These are phyloP conservation scores for Aspergillus bridgeri DNA, from an alignment of 495 filamentous ascomycete species.

Conservation along the genomic window DNA sequence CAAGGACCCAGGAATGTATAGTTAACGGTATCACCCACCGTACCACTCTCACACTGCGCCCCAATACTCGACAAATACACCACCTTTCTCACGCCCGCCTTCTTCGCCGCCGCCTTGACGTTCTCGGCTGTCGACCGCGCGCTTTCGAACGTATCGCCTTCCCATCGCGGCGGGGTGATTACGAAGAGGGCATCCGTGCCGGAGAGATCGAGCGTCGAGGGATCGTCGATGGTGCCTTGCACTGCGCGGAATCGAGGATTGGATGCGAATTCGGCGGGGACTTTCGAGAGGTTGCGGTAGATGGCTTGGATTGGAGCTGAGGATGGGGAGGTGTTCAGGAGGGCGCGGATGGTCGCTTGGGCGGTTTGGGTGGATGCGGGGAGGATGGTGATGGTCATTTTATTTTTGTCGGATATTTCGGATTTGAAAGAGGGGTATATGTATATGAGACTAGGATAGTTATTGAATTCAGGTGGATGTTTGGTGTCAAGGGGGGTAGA, in stretches of 20 bases:
- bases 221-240: constrained; percentile 3
- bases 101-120: neutral
- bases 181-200: constrained; percentile 7
- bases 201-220: constrained; percentile 2
- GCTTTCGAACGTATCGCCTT: constrained; percentile 1
- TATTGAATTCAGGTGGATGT: no score
- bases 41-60: constrained; percentile 6
- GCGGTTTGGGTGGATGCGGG: constrained; percentile 11
- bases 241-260: constrained; percentile 3
- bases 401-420: neutral
- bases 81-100: constrained; percentile 1
- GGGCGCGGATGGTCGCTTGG: constrained; percentile 2
- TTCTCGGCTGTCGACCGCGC: constrained; percentile 4
- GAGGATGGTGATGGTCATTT: constrained; percentile 9
- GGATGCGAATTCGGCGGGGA: constrained; percentile 4
- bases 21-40: constrained; percentile 4
- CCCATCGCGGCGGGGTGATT: constrained; percentile 3
- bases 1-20: no score
- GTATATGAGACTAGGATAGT: no score
- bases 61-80: constrained; percentile 12
- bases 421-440: neutral
- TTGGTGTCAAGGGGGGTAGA: no score
- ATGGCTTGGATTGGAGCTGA: neutral
- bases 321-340: neutral
- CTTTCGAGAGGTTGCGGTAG: constrained; percentile 8